Evolutionary conservation across 2,329 filamentous ascomycete genomes (phyloP).

Genomic region (Tolypocladium guangdongense): DNA sequence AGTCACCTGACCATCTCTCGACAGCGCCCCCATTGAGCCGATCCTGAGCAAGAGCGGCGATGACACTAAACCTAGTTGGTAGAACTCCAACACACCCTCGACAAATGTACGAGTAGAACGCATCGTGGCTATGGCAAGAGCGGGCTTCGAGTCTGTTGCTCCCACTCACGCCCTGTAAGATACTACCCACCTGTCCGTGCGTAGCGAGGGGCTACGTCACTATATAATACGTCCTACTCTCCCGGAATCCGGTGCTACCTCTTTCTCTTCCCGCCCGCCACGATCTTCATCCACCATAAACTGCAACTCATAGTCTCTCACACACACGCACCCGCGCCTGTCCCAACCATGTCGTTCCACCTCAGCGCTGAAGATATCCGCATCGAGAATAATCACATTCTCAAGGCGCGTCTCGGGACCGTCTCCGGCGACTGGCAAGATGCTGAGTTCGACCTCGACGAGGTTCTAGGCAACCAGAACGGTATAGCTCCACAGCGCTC

Average conservation of each 20-base stretch:
- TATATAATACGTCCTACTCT: neutral
- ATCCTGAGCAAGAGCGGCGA: no score
- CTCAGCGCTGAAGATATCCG: neutral
- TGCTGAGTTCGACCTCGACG: neutral
- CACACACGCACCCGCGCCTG: no score
- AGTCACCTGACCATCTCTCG: no score
- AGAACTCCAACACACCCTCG: no score
- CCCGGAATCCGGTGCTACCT: no score
- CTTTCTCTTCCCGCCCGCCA: neutral
- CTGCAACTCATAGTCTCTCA: neutral
- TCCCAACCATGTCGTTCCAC: neutral
- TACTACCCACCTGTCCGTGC: neutral
- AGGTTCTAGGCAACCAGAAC: neutral
- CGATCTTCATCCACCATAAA: neutral
- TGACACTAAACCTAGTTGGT: no score
- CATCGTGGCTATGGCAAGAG: neutral
- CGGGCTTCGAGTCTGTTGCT: neutral
- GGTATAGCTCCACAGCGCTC: neutral
- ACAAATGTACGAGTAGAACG: no score
- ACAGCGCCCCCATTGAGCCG: no score
- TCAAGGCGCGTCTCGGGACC: neutral
- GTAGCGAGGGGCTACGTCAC: neutral
- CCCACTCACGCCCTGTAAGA: neutral
- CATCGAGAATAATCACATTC: neutral
- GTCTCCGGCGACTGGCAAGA: neutral